These are phyloP conservation scores for Aurantiochytrium sp. DNA, from an alignment of 108 stramenopile species.

Conservation along the genomic window DNA sequence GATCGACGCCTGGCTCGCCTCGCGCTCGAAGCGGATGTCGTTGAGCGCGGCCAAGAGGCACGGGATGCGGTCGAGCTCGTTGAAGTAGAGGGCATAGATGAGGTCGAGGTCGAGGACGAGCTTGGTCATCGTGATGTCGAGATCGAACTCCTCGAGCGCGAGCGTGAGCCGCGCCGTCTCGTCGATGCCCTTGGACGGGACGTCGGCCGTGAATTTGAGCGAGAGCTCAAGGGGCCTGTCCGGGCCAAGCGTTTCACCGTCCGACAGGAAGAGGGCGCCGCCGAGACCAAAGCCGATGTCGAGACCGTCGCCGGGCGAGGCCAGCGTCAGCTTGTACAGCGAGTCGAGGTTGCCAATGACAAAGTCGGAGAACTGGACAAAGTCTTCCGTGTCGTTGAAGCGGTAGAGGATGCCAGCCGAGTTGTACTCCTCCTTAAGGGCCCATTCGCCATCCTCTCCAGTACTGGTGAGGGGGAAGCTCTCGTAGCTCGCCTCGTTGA, in stretches of 20 bases:
- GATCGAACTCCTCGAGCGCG: background rate
- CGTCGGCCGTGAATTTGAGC: background rate
- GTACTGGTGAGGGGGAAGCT: background rate
- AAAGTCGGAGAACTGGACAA: background rate
- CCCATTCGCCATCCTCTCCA: background rate
- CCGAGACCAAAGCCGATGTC: background rate
- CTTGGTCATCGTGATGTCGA: background rate
- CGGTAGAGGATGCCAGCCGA: background rate
- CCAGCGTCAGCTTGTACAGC: background rate
- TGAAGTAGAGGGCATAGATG: constrained; percentile 9
- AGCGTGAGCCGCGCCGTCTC: background rate
- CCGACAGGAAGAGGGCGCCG: background rate
- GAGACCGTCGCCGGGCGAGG: background rate
- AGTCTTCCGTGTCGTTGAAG: background rate
- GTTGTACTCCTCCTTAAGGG: background rate
- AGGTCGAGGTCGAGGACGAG: background rate
- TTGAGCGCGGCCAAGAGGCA: background rate
- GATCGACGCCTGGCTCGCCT: background rate
- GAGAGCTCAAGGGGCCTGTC: background rate
- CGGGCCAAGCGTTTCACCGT: background rate
- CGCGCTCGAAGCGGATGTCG: background rate
- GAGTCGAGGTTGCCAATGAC: constrained; percentile 10
- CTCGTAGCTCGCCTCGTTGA: background rate
- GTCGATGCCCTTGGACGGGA: background rate
- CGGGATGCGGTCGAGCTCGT: background rate